Conservation (phyloP, 192 early-diverging fungal species). For the Coemansia sp. region DNA sequence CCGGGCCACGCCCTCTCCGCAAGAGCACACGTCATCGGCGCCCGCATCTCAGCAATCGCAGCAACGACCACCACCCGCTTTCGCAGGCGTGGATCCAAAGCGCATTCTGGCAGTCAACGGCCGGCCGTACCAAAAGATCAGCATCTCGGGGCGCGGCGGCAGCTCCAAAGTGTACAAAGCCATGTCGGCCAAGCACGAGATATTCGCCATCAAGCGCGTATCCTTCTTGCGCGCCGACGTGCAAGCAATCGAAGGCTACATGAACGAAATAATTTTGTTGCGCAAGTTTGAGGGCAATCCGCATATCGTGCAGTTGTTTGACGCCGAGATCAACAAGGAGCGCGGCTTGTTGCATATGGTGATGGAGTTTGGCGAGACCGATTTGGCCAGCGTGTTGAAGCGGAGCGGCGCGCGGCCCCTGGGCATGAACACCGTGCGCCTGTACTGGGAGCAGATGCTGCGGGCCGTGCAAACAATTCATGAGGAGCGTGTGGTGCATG, state of each 20-base stretch:
- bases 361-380: constrained; percentile 90
- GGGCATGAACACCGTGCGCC: constrained; percentile 71
- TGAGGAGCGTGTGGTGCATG: constrained; percentile 84
- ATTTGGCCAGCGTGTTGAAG: constrained; percentile 68
- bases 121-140: constrained; percentile 50
- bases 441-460: constrained; percentile 94
- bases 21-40: constrained; percentile 4
- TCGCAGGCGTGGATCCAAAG: constrained; percentile 36
- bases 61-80: constrained; percentile 4
- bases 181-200: constrained; percentile 59
- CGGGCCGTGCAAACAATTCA: constrained; percentile 87
- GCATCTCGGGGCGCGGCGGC: constrained; percentile 78
- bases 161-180: constrained; percentile 91
- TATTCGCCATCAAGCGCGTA: constrained; percentile 84
- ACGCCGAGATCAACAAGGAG: constrained; percentile 68
- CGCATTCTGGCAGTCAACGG: constrained; percentile 49
- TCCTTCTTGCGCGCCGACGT: constrained; percentile 68
- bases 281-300: constrained; percentile 61
- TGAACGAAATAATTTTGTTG: constrained; percentile 84
- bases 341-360: constrained; percentile 71
- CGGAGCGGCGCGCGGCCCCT: constrained; percentile 54
- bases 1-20: constrained; percentile 1
- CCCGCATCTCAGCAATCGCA: neutral
- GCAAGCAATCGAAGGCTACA: constrained; percentile 65
- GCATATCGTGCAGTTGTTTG: constrained; percentile 77